Evolutionary conservation across 148 eudicot species (phyloP), one percentile per base, ranked within the genome.

Genomic region (Salicornia ramosissima): DNA sequence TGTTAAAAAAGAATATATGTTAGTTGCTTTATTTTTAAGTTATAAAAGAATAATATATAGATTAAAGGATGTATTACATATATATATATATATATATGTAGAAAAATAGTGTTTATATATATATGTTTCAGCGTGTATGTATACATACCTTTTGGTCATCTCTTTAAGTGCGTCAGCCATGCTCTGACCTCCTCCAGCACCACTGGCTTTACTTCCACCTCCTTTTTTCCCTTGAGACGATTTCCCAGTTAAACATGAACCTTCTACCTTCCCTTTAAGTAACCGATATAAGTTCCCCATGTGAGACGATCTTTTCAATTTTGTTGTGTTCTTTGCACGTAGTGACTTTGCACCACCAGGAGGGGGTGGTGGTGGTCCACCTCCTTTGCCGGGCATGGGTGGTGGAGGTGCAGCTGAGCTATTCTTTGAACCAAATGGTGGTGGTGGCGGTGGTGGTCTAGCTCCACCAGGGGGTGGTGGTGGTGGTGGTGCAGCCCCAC

Each of bases 81-180:
- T n/a, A n/a, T n/a, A n/a, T n/a, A n/a, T n/a, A n/a, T n/a, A n/a
- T n/a, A n/a, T n/a, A n/a, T n/a, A n/a, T n/a, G n/a, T n/a, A n/a
- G n/a, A n/a, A n/a, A n/a, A n/a, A n/a, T n/a, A n/a, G n/a, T n/a
- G n/a, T n/a, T n/a, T n/a, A n/a, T n/a, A n/a, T n/a, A n/a, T n/a
- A n/a, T n/a, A n/a, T n/a, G n/a, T n/a, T n/a, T n/a, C n/a, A n/a
- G n/a, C n/a, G n/a, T n/a, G n/a, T n/a, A n/a, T n/a, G n/a, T n/a
- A n/a, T 13, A 16, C 36, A 29, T 76, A 91, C 99, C 97, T 87
- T 72, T 87, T 95, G 39, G 97, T 94, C 91, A 94, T 94, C 83
- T 94, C 99, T 56, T 96, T 96, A 66, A 94, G 69, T 63, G 99
- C 99, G 76, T 95, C 99, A 74, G 97, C 99, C 97, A 91, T 91